A percentile compares a stretch with the other conserved stretches of the same genome.
phyloP scores from a whole-genome alignment of 2,329 filamentous ascomycete genomes.

The Penicillium sp. region DNA sequence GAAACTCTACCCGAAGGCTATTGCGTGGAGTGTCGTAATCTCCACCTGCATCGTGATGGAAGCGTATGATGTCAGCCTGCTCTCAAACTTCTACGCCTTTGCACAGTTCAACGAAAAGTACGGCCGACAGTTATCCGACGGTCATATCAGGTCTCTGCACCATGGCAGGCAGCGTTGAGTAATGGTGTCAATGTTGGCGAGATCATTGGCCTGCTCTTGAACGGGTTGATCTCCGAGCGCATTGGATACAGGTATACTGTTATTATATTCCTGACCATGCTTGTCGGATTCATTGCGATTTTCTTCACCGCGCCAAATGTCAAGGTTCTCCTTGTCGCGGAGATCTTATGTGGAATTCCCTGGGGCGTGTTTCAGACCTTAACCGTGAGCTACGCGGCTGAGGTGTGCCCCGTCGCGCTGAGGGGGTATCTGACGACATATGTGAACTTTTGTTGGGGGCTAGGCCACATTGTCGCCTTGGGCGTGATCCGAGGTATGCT shows the following conservation, averaged over 20 bases:
- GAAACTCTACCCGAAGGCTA: conserved; percentile 34
- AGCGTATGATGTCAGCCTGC: conserved; percentile 40
- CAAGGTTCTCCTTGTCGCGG: not conserved
- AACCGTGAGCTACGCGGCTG: conserved; percentile 47
- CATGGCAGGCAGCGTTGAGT: conserved; percentile 42
- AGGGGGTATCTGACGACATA: conserved; percentile 47
- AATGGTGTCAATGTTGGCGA: conserved; percentile 41
- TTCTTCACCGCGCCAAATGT: not conserved
- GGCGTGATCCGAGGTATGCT: not conserved
- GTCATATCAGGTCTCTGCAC: conserved; percentile 37
- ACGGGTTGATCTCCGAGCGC: conserved; percentile 27
- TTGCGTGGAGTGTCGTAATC: not conserved
- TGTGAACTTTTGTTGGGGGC: conserved; percentile 45
- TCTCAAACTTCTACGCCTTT: conserved; percentile 41
- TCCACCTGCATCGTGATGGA: not conserved
- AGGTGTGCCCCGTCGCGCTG: conserved; percentile 45
- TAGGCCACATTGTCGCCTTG: not conserved
- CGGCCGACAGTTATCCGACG: conserved; percentile 16
- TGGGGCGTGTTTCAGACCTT: conserved; percentile 36
- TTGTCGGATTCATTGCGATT: conserved; percentile 37
- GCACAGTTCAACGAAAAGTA: conserved; percentile 24
- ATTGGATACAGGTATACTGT: conserved; percentile 26
- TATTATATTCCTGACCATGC: conserved; percentile 52
- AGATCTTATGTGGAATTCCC: not conserved
- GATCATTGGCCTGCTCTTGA: conserved; percentile 29